Evolutionary conservation across 371 early-diverging fungal genomes (phyloP).

Genomic region (Rhizopus delemar): DNA sequence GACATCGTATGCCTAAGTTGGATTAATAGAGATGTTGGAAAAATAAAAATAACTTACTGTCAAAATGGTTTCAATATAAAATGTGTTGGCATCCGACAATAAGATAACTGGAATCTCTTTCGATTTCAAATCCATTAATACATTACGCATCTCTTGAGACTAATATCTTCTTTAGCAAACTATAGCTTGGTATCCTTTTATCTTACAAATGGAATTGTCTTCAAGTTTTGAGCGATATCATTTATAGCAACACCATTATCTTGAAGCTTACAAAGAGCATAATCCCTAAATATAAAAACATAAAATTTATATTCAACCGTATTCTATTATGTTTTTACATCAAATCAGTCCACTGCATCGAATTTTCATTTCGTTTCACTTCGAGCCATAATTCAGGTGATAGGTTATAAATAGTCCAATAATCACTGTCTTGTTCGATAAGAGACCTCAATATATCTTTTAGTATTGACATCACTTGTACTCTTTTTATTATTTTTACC

Average conservation of each 20-base stretch:
- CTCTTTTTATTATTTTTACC: conserved; percentile 31
- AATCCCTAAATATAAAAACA: conserved; percentile 36
- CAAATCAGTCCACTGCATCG: conserved; percentile 72
- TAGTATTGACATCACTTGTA: background rate
- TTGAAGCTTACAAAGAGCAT: conserved; percentile 57
- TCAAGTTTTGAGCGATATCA: conserved; percentile 52
- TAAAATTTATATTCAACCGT: background rate
- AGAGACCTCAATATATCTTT: conserved; percentile 52
- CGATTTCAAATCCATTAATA: conserved; percentile 47
- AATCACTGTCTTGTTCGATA: conserved; percentile 74
- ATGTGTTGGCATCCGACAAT: conserved; percentile 75
- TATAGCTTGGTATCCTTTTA: background rate
- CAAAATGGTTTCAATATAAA: conserved; percentile 71
- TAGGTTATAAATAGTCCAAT: conserved; percentile 56
- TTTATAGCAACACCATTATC: conserved; percentile 48
- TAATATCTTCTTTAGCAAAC: conserved; percentile 8
- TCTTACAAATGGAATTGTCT: conserved; percentile 64
- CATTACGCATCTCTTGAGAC: conserved; percentile 58
- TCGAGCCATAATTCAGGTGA: conserved; percentile 39
- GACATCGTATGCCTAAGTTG: conserved; percentile 53
- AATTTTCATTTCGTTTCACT: conserved; percentile 21
- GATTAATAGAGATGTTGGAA: background rate
- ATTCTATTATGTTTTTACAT: conserved; percentile 43
- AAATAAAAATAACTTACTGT: conserved; percentile 38
- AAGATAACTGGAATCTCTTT: conserved; percentile 61